Evolutionary conservation across 345 rosid genomes (phyloP).

Genomic region (Ceriops decandra): DNA sequence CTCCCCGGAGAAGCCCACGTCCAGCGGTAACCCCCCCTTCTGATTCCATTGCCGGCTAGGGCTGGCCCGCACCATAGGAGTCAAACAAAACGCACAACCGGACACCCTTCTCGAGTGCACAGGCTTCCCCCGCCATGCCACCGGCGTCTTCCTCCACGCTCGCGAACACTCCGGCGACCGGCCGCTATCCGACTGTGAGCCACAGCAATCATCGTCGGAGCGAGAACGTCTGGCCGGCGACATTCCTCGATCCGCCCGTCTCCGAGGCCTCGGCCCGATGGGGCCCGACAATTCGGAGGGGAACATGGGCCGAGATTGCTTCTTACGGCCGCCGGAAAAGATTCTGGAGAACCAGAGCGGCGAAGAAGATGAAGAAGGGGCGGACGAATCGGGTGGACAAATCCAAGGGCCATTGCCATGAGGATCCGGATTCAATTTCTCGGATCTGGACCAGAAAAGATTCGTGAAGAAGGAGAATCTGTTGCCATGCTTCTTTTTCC

Average conservation of each 20-base stretch:
- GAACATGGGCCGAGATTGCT: constrained; percentile 25
- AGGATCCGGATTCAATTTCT: constrained; percentile 41
- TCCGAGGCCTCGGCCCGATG: constrained; percentile 28
- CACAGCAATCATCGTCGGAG: constrained; percentile 34
- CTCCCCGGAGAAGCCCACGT: constrained; percentile 46
- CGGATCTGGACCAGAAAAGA: constrained; percentile 73
- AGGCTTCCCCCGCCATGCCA: constrained; percentile 33
- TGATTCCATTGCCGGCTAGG: constrained; percentile 65
- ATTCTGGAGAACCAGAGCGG: constrained; percentile 54
- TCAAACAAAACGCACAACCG: constrained; percentile 71
- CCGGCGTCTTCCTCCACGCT: constrained; percentile 37
- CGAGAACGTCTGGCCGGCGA: constrained; percentile 52
- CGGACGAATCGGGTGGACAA: constrained; percentile 26
- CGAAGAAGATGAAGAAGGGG: constrained; percentile 35
- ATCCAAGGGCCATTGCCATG: constrained; percentile 9
- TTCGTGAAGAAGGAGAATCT: constrained; percentile 45
- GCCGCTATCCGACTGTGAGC: constrained; percentile 35
- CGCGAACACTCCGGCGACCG: constrained; percentile 40
- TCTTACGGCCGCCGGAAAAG: constrained; percentile 39
- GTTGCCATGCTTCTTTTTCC: constrained; percentile 35
- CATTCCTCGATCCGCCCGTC: constrained; percentile 60
- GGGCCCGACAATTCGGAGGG: constrained; percentile 31
- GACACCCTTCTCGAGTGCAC: constrained; percentile 40
- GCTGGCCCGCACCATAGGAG: constrained; percentile 87
- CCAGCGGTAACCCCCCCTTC: constrained; percentile 49